Conservation (phyloP, 2,329 filamentous ascomycete genomes). For the Fusarium guadeloupense region DNA sequence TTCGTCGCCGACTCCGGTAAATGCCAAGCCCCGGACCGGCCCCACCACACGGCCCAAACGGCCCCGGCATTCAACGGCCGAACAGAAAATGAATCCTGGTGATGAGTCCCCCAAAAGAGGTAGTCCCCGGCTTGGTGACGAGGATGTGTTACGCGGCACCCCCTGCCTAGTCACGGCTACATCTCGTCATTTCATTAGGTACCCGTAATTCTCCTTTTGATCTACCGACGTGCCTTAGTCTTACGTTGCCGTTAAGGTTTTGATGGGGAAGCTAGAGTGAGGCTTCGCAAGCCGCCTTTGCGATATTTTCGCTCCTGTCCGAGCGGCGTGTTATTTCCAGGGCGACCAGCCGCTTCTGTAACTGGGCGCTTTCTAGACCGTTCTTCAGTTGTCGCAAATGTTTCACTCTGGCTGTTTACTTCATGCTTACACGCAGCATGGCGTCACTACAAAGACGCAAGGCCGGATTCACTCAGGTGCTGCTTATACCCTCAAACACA, state of each 20-base stretch:
- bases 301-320: too few relatives aligned
- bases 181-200: constrained; percentile 12
- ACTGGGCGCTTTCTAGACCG: too few relatives aligned
- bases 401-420: too few relatives aligned
- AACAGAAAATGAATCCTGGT: neutral
- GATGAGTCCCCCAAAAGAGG: constrained; percentile 2
- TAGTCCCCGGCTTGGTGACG: neutral
- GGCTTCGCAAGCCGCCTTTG: too few relatives aligned
- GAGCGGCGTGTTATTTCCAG: too few relatives aligned
- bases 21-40: neutral
- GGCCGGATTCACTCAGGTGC: too few relatives aligned
- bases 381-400: too few relatives aligned
- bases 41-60: neutral
- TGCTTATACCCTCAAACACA: too few relatives aligned
- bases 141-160: neutral
- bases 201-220: neutral
- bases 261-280: too few relatives aligned
- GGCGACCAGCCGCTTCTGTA: too few relatives aligned
- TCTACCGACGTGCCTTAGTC: neutral
- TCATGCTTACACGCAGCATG: too few relatives aligned
- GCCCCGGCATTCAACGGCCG: neutral
- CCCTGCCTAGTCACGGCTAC: neutral
- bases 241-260: neutral
- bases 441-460: too few relatives aligned
- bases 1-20: neutral